phyloP scores from a whole-genome alignment of 306 rosid species.

The Calophaca sinica region DNA sequence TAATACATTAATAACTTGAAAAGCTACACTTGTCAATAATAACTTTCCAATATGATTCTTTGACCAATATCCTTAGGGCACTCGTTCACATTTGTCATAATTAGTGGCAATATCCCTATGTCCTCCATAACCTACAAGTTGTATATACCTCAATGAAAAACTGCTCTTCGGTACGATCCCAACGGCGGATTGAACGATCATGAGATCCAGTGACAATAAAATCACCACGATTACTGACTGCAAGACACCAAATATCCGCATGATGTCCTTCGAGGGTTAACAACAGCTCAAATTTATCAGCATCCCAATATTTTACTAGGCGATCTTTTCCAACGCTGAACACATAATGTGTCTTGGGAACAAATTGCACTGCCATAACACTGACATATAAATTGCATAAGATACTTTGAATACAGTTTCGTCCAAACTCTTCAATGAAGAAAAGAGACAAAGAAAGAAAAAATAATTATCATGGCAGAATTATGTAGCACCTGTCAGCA shows the following conservation, averaged over 20 bases:
- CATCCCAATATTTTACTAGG: constrained; percentile 91
- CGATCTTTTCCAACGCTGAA: constrained; percentile 94
- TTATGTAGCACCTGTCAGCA: constrained; percentile 73
- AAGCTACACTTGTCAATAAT: not conserved
- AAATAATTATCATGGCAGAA: constrained; percentile 21
- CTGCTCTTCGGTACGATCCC: constrained; percentile 99
- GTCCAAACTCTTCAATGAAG: constrained; percentile 11
- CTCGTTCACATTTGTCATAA: not conserved
- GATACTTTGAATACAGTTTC: constrained; percentile 32
- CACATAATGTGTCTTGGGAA: constrained; percentile 82
- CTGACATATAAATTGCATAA: constrained; percentile 60
- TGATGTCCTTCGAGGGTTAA: constrained; percentile 97
- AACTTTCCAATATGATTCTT: not conserved
- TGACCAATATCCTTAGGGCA: not conserved
- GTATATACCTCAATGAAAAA: constrained; percentile 87
- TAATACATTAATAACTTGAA: not conserved
- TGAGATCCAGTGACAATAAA: constrained; percentile 92
- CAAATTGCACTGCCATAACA: constrained; percentile 88
- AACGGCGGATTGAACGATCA: constrained; percentile 93
- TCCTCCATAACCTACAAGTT: constrained; percentile 40
- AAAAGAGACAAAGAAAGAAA: constrained; percentile 16
- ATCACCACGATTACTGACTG: constrained; percentile 89
- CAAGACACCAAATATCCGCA: constrained; percentile 92
- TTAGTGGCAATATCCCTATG: constrained; percentile 8
- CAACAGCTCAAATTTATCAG: constrained; percentile 91